A percentile compares a stretch with the other conserved stretches of the same genome.
These are phyloP conservation scores for Ophiostoma sp. DNA, from an alignment of 2,329 filamentous ascomycete species.

Conservation along the genomic window DNA sequence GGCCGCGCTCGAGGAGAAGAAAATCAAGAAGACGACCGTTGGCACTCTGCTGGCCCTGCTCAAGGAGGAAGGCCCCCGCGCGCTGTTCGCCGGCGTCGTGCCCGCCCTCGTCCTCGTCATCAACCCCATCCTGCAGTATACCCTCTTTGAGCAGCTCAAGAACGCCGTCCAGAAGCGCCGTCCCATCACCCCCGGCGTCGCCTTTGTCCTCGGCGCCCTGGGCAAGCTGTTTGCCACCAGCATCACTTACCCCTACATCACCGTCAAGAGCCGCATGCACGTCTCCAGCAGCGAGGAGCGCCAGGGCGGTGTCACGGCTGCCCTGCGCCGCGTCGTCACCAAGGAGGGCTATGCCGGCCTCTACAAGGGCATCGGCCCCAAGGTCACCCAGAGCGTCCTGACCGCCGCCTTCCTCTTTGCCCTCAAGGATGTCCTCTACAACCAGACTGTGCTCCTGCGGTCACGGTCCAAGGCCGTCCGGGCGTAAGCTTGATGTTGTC, in stretches of 20 bases:
- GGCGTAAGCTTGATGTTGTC: slow-evolving; percentile 30
- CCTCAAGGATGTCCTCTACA: slow-evolving; percentile 95
- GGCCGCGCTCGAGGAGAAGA: slow-evolving; percentile 33
- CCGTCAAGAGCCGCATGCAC: slow-evolving; percentile 96
- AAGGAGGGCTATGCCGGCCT: slow-evolving; percentile 90
- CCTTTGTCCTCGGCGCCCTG: slow-evolving; percentile 84
- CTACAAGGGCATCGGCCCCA: slow-evolving; percentile 96
- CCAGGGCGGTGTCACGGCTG: slow-evolving; percentile 60
- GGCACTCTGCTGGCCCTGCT: slow-evolving; percentile 76
- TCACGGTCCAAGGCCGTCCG: slow-evolving; percentile 39
- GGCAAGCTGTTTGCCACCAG: slow-evolving; percentile 91
- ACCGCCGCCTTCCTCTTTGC: slow-evolving; percentile 95
- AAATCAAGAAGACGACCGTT: slow-evolving; percentile 63
- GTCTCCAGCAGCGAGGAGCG: slow-evolving; percentile 66
- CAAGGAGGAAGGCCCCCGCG: slow-evolving; percentile 73
- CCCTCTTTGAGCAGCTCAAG: slow-evolving; percentile 97
- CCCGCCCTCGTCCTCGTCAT: slow-evolving; percentile 91
- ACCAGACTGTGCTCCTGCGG: slow-evolving; percentile 66
- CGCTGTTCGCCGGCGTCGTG: slow-evolving; percentile 86
- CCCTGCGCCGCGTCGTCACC: slow-evolving; percentile 70
- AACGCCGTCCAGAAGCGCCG: slow-evolving; percentile 66
- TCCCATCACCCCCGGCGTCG: slow-evolving; percentile 70
- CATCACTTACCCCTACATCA: slow-evolving; percentile 98
- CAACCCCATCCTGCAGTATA: slow-evolving; percentile 98
- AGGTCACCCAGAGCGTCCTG: slow-evolving; percentile 93